A percentile compares a stretch with the other conserved stretches of the same genome.
Conservation (phyloP, 768 basidiomycete genomes). For the Calocybe cyanea region DNA sequence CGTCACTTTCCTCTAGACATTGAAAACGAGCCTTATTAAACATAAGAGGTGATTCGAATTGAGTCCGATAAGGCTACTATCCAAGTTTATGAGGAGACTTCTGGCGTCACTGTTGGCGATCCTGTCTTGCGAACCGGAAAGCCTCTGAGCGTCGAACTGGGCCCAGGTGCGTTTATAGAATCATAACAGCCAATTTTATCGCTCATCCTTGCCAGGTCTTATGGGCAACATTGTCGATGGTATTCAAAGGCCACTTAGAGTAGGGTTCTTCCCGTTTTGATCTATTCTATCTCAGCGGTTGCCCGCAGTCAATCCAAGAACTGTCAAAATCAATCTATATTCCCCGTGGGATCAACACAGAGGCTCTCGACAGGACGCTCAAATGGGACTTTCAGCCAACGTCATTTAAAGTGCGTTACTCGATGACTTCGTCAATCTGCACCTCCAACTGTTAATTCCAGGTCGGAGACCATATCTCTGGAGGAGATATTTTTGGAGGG, state of each 20-base stretch:
- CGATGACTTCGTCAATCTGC: not conserved
- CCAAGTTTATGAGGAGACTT: constrained; percentile 99
- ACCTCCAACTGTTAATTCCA: constrained; percentile 27
- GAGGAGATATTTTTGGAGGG: constrained; percentile 92
- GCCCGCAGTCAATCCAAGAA: constrained; percentile 79
- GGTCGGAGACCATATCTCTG: constrained; percentile 96
- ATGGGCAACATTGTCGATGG: constrained; percentile 99
- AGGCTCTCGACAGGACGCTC: constrained; percentile 82
- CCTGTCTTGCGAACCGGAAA: constrained; percentile 97
- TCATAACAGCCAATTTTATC: not conserved
- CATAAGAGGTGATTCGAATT: constrained; percentile 95
- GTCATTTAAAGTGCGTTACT: constrained; percentile 58
- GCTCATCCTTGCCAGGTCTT: constrained; percentile 54
- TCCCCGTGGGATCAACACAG: constrained; percentile 97
- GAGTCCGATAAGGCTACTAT: constrained; percentile 98
- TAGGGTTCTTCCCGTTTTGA: constrained; percentile 32
- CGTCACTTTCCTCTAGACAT: constrained; percentile 16
- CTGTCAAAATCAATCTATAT: constrained; percentile 99
- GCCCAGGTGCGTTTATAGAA: constrained; percentile 65
- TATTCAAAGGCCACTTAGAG: constrained; percentile 88
- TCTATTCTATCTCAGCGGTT: constrained; percentile 4
- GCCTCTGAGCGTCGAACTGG: constrained; percentile 95
- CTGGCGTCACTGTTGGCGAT: constrained; percentile 98
- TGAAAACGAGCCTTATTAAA: constrained; percentile 4
- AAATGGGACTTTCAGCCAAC: constrained; percentile 95